A percentile compares a stretch with the other conserved stretches of the same genome.
phyloP scores from a whole-genome alignment of 192 early-diverging fungal species.

The Backusella psychrophila region DNA sequence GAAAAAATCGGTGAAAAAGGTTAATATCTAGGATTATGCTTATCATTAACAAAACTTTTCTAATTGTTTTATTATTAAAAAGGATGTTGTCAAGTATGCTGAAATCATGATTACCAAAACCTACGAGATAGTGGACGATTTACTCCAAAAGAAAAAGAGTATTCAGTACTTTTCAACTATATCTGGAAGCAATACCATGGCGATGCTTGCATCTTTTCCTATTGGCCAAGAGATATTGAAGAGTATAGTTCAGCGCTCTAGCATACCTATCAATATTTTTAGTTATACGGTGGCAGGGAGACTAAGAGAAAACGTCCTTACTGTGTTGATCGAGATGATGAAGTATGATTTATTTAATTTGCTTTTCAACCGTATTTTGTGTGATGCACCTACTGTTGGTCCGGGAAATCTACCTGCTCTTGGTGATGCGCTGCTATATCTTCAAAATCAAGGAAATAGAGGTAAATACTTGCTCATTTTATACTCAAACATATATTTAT shows the following conservation, averaged over 20 bases:
- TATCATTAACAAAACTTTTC: neutral
- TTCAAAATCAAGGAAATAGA: slow-evolving; percentile 2
- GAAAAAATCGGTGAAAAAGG: neutral
- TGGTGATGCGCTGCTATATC: neutral
- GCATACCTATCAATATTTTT: slow-evolving; percentile 3
- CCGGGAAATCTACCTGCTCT: neutral
- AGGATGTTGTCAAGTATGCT: neutral
- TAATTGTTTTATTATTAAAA: neutral
- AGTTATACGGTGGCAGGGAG: neutral
- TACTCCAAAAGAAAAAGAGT: neutral
- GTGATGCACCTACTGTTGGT: neutral
- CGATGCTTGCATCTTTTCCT: neutral
- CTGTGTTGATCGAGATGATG: neutral
- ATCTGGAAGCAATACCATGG: neutral
- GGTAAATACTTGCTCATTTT: neutral
- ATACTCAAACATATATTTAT: neutral
- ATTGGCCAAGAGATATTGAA: neutral
- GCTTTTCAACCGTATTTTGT: slow-evolving; percentile 3
- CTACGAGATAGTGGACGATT: neutral
- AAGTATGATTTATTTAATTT: neutral
- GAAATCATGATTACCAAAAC: neutral
- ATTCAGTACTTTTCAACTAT: slow-evolving; percentile 5
- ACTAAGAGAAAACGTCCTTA: neutral
- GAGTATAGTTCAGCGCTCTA: neutral
- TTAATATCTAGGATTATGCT: neutral